A percentile compares a stretch with the other conserved stretches of the same genome.
Evolutionary conservation across 2,329 filamentous ascomycete species (phyloP).

Genomic region (Neurospora sp.): DNA sequence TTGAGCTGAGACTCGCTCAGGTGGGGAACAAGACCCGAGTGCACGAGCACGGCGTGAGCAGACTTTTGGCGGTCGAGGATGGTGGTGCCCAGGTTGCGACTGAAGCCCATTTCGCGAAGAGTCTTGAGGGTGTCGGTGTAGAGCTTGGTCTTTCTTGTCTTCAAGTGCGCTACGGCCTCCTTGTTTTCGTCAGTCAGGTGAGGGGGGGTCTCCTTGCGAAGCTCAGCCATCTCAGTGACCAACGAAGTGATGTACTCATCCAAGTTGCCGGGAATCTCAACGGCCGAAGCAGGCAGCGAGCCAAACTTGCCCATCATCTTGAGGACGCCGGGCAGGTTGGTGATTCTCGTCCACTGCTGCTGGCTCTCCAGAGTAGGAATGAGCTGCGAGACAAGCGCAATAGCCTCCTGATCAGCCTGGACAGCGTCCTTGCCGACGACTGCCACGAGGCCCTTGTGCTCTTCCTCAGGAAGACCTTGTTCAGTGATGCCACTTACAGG

Average conservation of each 20-base stretch:
- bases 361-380: constrained; percentile 28
- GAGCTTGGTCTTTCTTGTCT: constrained; percentile 78
- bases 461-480: constrained; percentile 47
- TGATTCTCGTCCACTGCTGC: constrained; percentile 50
- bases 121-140: constrained; percentile 81
- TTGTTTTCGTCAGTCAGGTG: constrained; percentile 83
- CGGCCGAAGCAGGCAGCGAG: constrained; percentile 36
- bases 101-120: constrained; percentile 81
- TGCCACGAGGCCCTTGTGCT: constrained; percentile 6
- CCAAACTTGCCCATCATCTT: constrained; percentile 63
- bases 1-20: constrained; percentile 21
- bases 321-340: constrained; percentile 58
- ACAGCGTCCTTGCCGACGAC: constrained; percentile 6
- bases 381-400: constrained; percentile 23
- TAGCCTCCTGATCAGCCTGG: constrained; percentile 24
- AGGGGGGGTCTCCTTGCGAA: constrained; percentile 75
- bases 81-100: constrained; percentile 67
- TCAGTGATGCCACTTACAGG: constrained; percentile 58
- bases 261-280: constrained; percentile 50
- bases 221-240: constrained; percentile 55
- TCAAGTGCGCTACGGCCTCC: constrained; percentile 73
- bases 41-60: constrained; percentile 58
- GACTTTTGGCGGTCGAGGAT: constrained; percentile 64
- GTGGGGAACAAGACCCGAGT: constrained; percentile 32
- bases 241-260: constrained; percentile 61